Conservation (phyloP, 768 basidiomycete species). For the Boletus pseudo-olivaceus region DNA sequence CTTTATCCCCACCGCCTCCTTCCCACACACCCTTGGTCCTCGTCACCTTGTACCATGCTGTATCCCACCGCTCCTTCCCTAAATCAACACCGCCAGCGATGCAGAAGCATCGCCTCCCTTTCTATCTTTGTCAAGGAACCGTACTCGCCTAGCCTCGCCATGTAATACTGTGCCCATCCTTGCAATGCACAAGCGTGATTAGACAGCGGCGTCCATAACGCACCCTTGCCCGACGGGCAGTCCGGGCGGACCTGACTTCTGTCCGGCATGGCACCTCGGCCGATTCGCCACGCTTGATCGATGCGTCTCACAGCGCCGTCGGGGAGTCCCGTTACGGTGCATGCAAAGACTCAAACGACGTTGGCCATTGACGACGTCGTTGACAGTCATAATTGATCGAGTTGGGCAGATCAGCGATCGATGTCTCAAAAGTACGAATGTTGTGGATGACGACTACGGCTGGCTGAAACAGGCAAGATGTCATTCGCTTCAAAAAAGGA, state of each 20-base stretch:
- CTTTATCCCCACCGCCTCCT: constrained; percentile 17
- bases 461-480: not conserved
- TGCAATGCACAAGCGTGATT: not conserved
- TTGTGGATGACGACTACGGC: not conserved
- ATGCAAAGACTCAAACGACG: not conserved
- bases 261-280: not conserved
- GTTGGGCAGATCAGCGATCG: not conserved
- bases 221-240: not conserved
- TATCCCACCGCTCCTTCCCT: not conserved
- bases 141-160: not conserved
- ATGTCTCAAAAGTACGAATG: not conserved
- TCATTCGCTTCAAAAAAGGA: not conserved
- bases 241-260: not conserved
- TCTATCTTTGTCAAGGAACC: not conserved
- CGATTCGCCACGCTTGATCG: not conserved
- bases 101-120: constrained; percentile 3
- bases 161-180: not conserved
- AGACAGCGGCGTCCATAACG: not conserved
- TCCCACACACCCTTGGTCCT: constrained; percentile 13
- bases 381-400: not conserved
- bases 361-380: not conserved
- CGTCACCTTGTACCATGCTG: not conserved
- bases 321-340: too few species aligned
- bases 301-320: not conserved
- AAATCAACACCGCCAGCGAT: constrained; percentile 2